Conservation (phyloP, 768 basidiomycete genomes). For the Termitomyces sp. region DNA sequence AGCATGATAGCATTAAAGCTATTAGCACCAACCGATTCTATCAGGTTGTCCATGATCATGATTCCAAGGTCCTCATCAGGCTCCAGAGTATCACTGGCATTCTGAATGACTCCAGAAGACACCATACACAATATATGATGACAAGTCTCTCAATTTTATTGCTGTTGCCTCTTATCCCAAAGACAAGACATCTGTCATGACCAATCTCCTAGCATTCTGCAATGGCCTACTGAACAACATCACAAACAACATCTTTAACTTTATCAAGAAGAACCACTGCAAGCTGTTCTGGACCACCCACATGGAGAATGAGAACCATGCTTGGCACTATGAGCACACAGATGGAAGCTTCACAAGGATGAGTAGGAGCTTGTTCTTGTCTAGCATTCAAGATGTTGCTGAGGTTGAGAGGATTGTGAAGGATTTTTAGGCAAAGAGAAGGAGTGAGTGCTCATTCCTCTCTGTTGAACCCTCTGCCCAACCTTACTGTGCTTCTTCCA, state of each 20-base stretch:
- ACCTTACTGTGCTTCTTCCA: conserved; percentile 38
- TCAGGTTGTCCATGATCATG: conserved; percentile 92
- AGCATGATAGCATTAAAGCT: conserved; percentile 72
- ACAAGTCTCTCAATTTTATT: conserved; percentile 93
- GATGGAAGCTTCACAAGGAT: conserved; percentile 97
- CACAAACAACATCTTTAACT: conserved; percentile 94
- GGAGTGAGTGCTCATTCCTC: conserved; percentile 86
- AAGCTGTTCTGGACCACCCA: conserved; percentile 97
- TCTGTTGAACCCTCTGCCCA: conserved; percentile 80
- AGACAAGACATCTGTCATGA: conserved; percentile 86
- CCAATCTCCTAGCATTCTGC: conserved; percentile 85
- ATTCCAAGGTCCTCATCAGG: conserved; percentile 85
- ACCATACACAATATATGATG: conserved; percentile 93
- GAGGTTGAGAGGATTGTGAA: conserved; percentile 89
- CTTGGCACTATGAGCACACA: conserved; percentile 98
- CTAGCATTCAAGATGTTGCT: conserved; percentile 85
- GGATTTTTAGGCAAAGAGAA: conserved; percentile 66
- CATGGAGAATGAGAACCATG: conserved; percentile 92
- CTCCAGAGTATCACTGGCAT: conserved; percentile 84
- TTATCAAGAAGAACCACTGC: conserved; percentile 93
- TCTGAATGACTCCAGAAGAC: conserved; percentile 75
- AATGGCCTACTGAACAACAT: conserved; percentile 91
- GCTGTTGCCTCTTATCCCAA: conserved; percentile 92
- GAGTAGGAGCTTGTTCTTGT: conserved; percentile 96
- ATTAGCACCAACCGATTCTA: conserved; percentile 94